Base-by-base conservation (phyloP, 352 stramenopile species). In the Globisporangium takayamanum region DNA sequence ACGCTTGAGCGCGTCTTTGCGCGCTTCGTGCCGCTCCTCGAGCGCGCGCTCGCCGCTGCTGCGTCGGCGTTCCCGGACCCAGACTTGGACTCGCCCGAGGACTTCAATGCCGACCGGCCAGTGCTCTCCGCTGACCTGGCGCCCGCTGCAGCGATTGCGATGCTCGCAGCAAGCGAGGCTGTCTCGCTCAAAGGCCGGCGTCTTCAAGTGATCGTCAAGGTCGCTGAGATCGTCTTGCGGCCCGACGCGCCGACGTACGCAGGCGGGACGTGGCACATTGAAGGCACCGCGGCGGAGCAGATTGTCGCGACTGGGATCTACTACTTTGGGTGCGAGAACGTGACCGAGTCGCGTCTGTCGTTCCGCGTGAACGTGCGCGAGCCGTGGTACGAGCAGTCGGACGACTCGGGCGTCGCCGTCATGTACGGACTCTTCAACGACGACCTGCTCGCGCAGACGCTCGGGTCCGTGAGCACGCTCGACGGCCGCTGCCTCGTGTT, bases 281-380 rank as follows among this genome's bases (percentile, higher is more conserved):
- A 86, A 61, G 76, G 72, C 18, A 82, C 65, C 12, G 37, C 50
- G 26, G 50, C 63, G 11, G 74, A 87, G 50, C 56, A 67, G n/a
- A 84, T 87, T 46, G 53, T 78, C n/a, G 70, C 69, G 3, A 82
- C 70, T 18, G 72, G 67, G 3, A 68, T 82, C 30, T 77, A 78
- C 52, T 84, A 87, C 63, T 80, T 82, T 65, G 69, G 52, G 12
- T 69, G 53, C 25, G 65, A 80, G 42, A 84, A 86, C 47, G 66
- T 83, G 45, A 76, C 62, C 10, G 57, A 71, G 16, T 82, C 73
- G n/a, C 52, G 59, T 0, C 53, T 86, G 11, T 49, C 57, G 12
- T 82, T 86, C 59, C 67, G 71, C 10, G 52, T 64, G 15, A 60
- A 64, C 50, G 64, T 74, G 7, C 41, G 70, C 0, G 68, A 74